Conservation (phyloP, 2,329 filamentous ascomycete genomes). For the Pyrenophora graminea region DNA sequence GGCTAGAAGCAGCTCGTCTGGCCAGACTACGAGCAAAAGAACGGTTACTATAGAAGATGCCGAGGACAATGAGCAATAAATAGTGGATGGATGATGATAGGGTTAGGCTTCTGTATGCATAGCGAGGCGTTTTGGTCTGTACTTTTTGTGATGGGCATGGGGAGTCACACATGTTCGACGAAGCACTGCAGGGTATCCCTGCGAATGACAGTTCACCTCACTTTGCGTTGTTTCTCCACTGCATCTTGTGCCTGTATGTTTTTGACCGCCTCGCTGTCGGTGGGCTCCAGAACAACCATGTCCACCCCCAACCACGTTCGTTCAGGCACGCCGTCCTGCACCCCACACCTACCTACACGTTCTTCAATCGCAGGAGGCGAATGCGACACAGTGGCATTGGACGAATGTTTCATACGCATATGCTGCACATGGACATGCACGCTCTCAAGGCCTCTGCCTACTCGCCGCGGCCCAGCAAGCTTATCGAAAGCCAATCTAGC, state of each 20-base stretch:
- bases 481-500: conserved; percentile 21
- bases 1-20: conserved; percentile 29
- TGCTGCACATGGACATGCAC: conserved; percentile 21
- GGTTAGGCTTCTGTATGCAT: conserved; percentile 30
- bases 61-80: conserved; percentile 33
- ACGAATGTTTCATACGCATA: conserved; percentile 17
- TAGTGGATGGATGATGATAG: conserved; percentile 7
- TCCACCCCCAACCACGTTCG: conserved; percentile 19
- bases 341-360: conserved; percentile 1
- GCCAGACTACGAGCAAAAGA: conserved; percentile 27
- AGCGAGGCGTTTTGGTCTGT: conserved; percentile 43
- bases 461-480: conserved; percentile 23
- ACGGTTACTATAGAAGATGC: conserved; percentile 41
- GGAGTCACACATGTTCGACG: conserved; percentile 1
- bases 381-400: conserved; percentile 13
- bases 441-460: conserved; percentile 20
- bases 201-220: conserved; percentile 13
- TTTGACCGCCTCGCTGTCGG: not conserved
- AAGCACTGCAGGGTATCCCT: conserved; percentile 10
- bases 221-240: conserved; percentile 14
- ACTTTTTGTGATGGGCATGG: conserved; percentile 1
- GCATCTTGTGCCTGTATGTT: conserved; percentile 5
- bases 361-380: conserved; percentile 7
- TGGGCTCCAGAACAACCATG: conserved; percentile 11
- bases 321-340: conserved; percentile 1